Evolutionary conservation across 2,329 filamentous ascomycete genomes (phyloP), one percentile per base, ranked within the genome.

Genomic region (Xylaria sp.): DNA sequence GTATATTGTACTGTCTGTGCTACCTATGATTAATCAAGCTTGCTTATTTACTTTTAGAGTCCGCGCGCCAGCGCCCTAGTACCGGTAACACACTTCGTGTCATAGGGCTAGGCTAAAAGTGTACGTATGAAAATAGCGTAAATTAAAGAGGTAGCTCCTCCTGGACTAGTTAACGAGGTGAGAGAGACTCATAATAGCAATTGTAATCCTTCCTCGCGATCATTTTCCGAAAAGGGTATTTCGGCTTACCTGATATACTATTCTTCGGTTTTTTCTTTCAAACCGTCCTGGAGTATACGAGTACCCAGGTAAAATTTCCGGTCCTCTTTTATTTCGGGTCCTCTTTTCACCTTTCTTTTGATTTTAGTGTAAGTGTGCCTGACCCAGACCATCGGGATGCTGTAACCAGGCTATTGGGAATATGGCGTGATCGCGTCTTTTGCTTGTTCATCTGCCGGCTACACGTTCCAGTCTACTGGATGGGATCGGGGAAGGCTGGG

Each of bases 191-290:
- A 55, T 25, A 41, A 55, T 46, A 63, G 23, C 37, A 46, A 44
- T 44, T 13, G 28, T 41, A 62, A 44, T 28, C 25, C 8, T 25
- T n/a, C 28, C 57, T 60, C 34, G 18, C n/a, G 28, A 46, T 61
- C 61, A 69, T 62, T 69, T 55, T 20, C 66, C 62, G 41, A 68
- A 68, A 68, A 46, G 32, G 37, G 66, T n/a, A 55, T 54, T 13
- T 56, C 50, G 41, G 44, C 50, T 62, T 61, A 69, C 57, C 13
- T 41, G 6, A 25, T 48, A 15, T 34, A 8, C 28, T 3, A 48
- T 65, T 44, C 37, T 57, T 57, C 20, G 55, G 23, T 7, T 28
- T 20, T 62, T 6, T 20, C 44, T 52, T 51, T 34, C 7, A 20
- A 50, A 37, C 32, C 34, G 39, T 48, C 20, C n/a, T 48, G 18